Conservation (phyloP, 345 rosid species). For the Camelina hispida region DNA sequence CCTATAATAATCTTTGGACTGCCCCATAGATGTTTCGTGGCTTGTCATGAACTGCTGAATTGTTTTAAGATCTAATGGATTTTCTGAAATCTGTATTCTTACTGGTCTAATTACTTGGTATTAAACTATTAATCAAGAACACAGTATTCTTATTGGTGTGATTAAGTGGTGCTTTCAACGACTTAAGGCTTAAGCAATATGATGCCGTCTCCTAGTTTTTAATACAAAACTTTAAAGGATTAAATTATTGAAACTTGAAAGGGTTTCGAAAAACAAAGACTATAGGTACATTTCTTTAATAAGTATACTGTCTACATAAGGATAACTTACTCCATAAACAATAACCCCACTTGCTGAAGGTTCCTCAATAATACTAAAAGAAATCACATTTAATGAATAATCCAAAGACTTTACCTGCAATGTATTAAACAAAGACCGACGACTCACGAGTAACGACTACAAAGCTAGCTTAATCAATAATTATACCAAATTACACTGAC, state of each 20-base stretch:
- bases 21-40: neutral
- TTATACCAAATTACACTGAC: neutral
- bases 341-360: conserved; percentile 4
- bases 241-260: neutral
- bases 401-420: neutral
- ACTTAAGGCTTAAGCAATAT: neutral
- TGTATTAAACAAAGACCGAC: conserved; percentile 6
- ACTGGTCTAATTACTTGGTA: neutral
- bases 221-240: neutral
- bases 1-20: conserved; percentile 11
- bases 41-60: conserved; percentile 10
- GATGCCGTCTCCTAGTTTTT: neutral
- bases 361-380: neutral
- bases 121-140: neutral
- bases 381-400: neutral
- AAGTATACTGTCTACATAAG: neutral
- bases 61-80: neutral
- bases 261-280: neutral
- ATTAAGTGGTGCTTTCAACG: neutral
- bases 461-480: neutral
- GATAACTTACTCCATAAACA: neutral
- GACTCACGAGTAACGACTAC: conserved; percentile 28
- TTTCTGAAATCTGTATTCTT: neutral
- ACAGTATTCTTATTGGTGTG: conserved; percentile 1
- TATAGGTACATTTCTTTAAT: neutral